Evolutionary conservation across 371 early-diverging fungal genomes (phyloP).

Genomic region (Mortierella sp.): DNA sequence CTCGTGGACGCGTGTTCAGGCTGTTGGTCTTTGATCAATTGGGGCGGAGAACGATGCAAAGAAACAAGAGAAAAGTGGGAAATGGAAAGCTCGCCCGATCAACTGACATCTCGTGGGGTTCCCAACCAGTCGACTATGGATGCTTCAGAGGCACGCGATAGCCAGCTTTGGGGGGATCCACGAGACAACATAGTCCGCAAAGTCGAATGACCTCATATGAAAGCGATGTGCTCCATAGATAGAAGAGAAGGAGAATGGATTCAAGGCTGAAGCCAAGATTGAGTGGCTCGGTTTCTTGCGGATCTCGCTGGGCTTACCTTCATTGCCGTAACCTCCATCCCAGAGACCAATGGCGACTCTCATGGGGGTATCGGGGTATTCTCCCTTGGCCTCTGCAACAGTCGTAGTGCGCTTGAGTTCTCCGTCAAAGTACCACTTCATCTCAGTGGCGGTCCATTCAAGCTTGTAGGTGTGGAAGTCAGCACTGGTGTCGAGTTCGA

Average conservation of each 20-base stretch:
- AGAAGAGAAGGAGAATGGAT: not conserved
- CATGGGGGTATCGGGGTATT: constrained; percentile 63
- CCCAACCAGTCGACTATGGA: too few species aligned
- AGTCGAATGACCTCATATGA: too few species aligned
- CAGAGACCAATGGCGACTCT: constrained; percentile 72
- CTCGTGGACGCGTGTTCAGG: too few species aligned
- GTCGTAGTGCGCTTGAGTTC: constrained; percentile 56
- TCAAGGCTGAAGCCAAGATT: not conserved
- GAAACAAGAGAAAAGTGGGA: too few species aligned
- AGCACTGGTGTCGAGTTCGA: constrained; percentile 31
- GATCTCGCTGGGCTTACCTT: constrained; percentile 60
- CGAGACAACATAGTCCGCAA: too few species aligned
- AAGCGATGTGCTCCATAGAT: not conserved
- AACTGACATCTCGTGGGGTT: too few species aligned
- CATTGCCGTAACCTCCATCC: constrained; percentile 69
- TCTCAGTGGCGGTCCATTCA: constrained; percentile 64
- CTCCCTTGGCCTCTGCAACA: constrained; percentile 29
- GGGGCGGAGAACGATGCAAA: too few species aligned
- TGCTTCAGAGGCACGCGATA: too few species aligned
- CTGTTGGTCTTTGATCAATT: too few species aligned
- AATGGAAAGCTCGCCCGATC: too few species aligned
- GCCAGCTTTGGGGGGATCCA: too few species aligned
- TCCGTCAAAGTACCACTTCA: constrained; percentile 65
- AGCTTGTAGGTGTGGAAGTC: constrained; percentile 57
- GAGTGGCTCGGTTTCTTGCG: not conserved